Evolutionary conservation across 2,329 filamentous ascomycete genomes (phyloP), one percentile per base, ranked within the genome.

Genomic region (Monilinia aucupariae): DNA sequence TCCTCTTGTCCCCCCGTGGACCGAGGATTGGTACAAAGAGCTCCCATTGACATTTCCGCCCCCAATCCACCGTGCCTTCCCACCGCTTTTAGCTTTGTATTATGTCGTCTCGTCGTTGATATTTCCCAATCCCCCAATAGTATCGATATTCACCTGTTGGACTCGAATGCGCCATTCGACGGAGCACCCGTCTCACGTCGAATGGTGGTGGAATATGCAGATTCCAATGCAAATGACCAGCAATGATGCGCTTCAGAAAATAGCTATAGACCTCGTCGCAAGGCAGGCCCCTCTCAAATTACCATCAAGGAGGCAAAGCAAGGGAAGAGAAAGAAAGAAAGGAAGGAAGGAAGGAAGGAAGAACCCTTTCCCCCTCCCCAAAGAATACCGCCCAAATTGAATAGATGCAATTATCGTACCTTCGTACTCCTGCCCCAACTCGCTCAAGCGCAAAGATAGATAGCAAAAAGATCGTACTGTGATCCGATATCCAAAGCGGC

Each of bases 401-500:
- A 34, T 17, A 12, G 22, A 47, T 22, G 2, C 39, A 30, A 9
- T 41, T 10, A 20, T 25, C 41, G 53, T 13, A 30, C 52, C 27
- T 30, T 13, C 37, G 25, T 20, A 56, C 39, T 48, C n/a, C 45
- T 15, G 45, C 53, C 27, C 43, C 27, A 37, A 37, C 32, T 30
- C 20, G 17, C 43, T 10, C n/a, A 22, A 22, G 9, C 10, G 27
- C 17, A 32, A 50, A 51, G 27, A n/a, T n/a, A n/a, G n/a, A n/a
- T 22, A 45, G 12, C 17, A 25, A 45, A 3, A 43, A 43, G 59
- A 54, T 47, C 39, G 59, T 47, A 41, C 37, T 32, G n/a, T 53
- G 59, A 60, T 43, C 48, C 47, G 58, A 60, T 60, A 27, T 60
- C 45, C 27, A 59, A 60, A 60, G 58, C n/a, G n/a, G n/a, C n/a